These are phyloP conservation scores for Hyphopichia fennica DNA, from an alignment of 1,139 yeast genomes.

Conservation along the genomic window DNA sequence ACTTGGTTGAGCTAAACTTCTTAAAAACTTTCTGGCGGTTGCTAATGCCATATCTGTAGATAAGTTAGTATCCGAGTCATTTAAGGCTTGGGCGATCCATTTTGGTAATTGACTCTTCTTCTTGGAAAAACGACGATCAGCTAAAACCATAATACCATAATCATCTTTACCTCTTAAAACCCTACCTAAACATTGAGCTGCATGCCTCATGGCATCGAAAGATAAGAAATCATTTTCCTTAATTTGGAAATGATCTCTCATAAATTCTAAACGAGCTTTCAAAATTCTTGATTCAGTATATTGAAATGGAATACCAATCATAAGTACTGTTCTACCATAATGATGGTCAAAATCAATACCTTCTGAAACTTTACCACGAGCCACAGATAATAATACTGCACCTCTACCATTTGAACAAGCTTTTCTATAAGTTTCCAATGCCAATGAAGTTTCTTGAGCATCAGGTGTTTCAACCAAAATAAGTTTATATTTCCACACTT, in stretches of 20 bases:
- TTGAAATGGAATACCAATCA: constrained; percentile 99
- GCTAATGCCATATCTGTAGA: constrained; percentile 99
- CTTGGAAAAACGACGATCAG: constrained; percentile 87
- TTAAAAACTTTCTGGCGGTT: constrained; percentile 84
- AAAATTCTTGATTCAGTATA: constrained; percentile 95
- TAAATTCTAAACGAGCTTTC: constrained; percentile 89
- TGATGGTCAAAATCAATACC: constrained; percentile 99
- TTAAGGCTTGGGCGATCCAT: constrained; percentile 93
- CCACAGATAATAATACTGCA: constrained; percentile 92
- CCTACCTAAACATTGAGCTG: constrained; percentile 97
- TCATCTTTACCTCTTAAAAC: constrained; percentile 97
- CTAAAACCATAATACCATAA: constrained; percentile 97
- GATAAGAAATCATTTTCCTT: constrained; percentile 92
- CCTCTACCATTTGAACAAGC: constrained; percentile 99
- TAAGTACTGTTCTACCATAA: constrained; percentile 93
- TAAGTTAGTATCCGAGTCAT: constrained; percentile 87
- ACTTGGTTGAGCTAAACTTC: constrained; percentile 93
- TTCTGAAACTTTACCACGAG: constrained; percentile 98
- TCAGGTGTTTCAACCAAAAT: constrained; percentile 98
- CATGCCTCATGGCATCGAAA: constrained; percentile 99
- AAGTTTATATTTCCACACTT: constrained; percentile 95
- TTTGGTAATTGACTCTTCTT: constrained; percentile 88
- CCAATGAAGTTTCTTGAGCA: constrained; percentile 96
- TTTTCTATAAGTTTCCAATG: constrained; percentile 90
- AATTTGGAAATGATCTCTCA: constrained; percentile 89